These are phyloP conservation scores for Chaetomium fimeti DNA, from an alignment of 495 filamentous ascomycete genomes.

Conservation along the genomic window DNA sequence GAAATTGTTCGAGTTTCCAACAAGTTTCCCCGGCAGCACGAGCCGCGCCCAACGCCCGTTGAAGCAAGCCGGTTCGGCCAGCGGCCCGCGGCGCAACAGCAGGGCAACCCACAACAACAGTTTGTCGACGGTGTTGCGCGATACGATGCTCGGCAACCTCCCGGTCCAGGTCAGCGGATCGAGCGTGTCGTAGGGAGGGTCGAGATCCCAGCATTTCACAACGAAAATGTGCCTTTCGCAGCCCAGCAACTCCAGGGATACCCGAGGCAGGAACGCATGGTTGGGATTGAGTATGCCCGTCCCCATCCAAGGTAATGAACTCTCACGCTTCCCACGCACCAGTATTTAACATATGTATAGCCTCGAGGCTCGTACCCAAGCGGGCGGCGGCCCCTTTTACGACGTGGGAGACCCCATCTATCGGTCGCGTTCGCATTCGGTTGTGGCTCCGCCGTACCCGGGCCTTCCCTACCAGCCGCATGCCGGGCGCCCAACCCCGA, in stretches of 20 bases:
- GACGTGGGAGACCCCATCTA: neutral
- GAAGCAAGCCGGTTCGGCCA: slow-evolving; percentile 13
- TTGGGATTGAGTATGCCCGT: slow-evolving; percentile 28
- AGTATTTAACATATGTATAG: slow-evolving; percentile 7
- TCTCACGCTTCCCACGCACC: no score
- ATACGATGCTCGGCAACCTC: neutral
- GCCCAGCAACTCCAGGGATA: slow-evolving; percentile 3
- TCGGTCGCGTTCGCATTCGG: slow-evolving; percentile 13
- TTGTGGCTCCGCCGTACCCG: slow-evolving; percentile 8
- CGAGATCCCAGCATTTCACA: slow-evolving; percentile 12
- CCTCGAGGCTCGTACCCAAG: neutral
- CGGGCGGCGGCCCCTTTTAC: neutral
- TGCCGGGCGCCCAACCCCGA: neutral
- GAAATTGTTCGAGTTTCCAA: slow-evolving; percentile 35
- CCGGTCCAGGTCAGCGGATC: neutral
- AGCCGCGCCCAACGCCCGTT: slow-evolving; percentile 14
- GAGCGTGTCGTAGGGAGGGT: slow-evolving; percentile 24
- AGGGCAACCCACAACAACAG: neutral
- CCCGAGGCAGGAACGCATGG: slow-evolving; percentile 32
- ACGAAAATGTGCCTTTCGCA: slow-evolving; percentile 3
- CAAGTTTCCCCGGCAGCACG: slow-evolving; percentile 35
- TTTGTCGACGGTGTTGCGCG: neutral
- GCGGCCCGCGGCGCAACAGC: neutral
- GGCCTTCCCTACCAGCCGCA: slow-evolving; percentile 7
- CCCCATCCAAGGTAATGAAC: slow-evolving; percentile 17